Evolutionary conservation across 2,329 filamentous ascomycete species (phyloP), one percentile per base, ranked within the genome.

Genomic region (Coniella lustricola): DNA sequence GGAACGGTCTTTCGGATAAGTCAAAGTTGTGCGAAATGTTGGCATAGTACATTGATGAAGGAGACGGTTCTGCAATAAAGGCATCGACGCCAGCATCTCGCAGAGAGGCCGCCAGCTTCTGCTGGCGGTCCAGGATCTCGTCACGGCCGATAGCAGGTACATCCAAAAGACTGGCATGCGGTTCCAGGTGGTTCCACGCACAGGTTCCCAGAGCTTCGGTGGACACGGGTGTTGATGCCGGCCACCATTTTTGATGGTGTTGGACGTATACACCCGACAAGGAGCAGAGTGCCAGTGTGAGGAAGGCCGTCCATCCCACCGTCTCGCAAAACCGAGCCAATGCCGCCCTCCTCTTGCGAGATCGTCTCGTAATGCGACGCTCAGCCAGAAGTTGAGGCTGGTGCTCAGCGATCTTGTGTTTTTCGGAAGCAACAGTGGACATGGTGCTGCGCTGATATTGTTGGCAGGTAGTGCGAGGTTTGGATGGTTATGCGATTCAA

Each of bases 41-140:
- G 50, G 55, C 55, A 29, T 59, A 59, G 49, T 58, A 60, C 2
- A 53, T 51, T 7, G 56, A 58, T 1, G 52, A 56, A 1, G 59
- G 57, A 17, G 60, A 62, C 29, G 60, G 60, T 46, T 62, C 60
- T 9, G 58, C 59, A 34, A 62, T 40, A 48, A 62, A 62, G 44
- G 60, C 60, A 38, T 62, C 60, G 18, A 60, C 54, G 12, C 54
- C 56, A 2, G 54, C 58, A 2, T 50, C 54, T 16, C 32, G 39
- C 20, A 62, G 53, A 5, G 55, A 50, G 12, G 40, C 40, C 3
- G 60, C 60, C 7, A 62, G 54, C 7, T 44, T 51, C 25, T 34
- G 3, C 41, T 62, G 60, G 8, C 60, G 60, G n/a, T 39, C 12
- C 13, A 62, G 52, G 36, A 57, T 62, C 44, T 62, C 60, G 13